Base-by-base conservation (phyloP, 2,329 filamentous ascomycete species). In the Scedosporium dehoogii region DNA sequence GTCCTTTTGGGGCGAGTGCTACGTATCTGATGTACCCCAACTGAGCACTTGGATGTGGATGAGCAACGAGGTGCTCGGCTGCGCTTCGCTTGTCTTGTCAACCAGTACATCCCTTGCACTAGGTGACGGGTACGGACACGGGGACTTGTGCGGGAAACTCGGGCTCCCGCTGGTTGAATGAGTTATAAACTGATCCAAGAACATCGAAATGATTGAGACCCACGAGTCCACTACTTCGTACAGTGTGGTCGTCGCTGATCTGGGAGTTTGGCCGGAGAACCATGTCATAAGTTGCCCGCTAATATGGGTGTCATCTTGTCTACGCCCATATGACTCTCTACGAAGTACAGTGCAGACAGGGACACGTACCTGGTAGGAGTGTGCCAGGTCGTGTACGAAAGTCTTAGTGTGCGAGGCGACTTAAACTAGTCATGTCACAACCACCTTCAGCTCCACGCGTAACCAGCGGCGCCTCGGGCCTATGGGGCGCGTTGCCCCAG, bases 371-470 rank as follows among this genome's bases (percentile, higher is more conserved):
- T 33, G 1, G 7, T 33, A 9, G 29, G 29, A 33, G 7, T 9
- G 7, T 33, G 7, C 29, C 29, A 33, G 29, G 6, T 33, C 29
- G 29, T 10, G 29, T 9, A 10, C 9, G 29, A 33, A 33, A 10
- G 29, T 29, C 4, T 27, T 14, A 21, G 55, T 18, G 55, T 6
- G 18, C 29, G 55, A 33, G 25, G 51, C 55, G 38, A 42, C n/a
- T 12, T 25, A n/a, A 33, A 38, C 55, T n/a, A 42, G 57, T 18
- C 18, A 60, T 51, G 60, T 62, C 42, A 21, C 60, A n/a, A 51
- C 51, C 60, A 62, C 60, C 12, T 48, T 38, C 25, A 46, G 53
- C 51, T 57, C 46, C 53, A 56, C 60, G 51, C 27, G 25, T 58
- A 41, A 44, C 25, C 6, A 14, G 46, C 23, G 23, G 27, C 23